phyloP scores from a whole-genome alignment of 768 basidiomycete genomes.

The Artomyces pyxidatus region DNA sequence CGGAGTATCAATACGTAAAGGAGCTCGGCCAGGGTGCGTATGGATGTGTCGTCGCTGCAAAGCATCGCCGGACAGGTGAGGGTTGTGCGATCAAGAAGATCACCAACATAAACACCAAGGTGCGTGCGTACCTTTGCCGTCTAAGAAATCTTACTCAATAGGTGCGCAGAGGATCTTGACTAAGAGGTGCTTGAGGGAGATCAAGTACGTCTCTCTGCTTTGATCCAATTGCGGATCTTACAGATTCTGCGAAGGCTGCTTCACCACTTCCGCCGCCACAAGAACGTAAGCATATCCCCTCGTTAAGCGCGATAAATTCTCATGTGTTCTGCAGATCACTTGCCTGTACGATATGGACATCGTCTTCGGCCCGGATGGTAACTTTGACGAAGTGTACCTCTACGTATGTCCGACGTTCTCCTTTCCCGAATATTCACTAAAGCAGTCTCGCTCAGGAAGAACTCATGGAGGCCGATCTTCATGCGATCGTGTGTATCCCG shows the following conservation, averaged over 20 bases:
- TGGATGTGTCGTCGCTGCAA: conserved; percentile 84
- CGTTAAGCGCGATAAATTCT: neutral
- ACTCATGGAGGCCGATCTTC: conserved; percentile 99
- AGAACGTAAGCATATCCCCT: conserved; percentile 60
- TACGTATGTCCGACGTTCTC: conserved; percentile 49
- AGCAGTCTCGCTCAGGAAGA: conserved; percentile 61
- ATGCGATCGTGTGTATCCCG: conserved; percentile 73
- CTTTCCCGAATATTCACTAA: neutral
- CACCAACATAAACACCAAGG: conserved; percentile 89
- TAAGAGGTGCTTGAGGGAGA: conserved; percentile 92
- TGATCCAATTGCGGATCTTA: neutral
- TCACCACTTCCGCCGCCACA: conserved; percentile 98
- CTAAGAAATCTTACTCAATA: neutral
- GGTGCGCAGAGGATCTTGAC: conserved; percentile 76
- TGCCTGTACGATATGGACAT: conserved; percentile 99
- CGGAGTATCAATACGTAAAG: conserved; percentile 90
- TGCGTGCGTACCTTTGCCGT: conserved; percentile 18
- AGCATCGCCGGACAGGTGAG: conserved; percentile 75
- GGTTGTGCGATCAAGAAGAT: conserved; percentile 96
- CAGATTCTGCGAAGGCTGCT: conserved; percentile 48
- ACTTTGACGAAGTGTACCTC: conserved; percentile 95
- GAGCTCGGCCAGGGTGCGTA: conserved; percentile 96
- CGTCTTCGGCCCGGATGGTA: conserved; percentile 83
- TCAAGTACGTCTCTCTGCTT: conserved; percentile 48
- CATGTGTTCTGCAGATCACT: conserved; percentile 56